Evolutionary conservation across 768 basidiomycete species (phyloP).

Genomic region (Auricularia heimuer): DNA sequence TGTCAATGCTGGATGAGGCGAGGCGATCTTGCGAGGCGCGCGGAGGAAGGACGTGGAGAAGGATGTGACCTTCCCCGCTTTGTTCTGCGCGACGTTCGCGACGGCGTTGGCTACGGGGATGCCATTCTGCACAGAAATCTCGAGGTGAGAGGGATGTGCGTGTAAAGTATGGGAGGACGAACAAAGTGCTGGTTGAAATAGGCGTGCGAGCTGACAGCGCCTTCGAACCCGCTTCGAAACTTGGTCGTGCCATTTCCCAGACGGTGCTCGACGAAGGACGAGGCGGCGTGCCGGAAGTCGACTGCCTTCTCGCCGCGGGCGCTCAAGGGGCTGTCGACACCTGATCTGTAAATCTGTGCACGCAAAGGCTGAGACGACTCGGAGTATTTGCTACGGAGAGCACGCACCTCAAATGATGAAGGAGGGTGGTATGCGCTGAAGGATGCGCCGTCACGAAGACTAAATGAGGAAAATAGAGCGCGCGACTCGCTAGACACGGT

Average conservation of each 20-base stretch:
- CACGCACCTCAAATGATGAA: neutral
- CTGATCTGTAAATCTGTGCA: neutral
- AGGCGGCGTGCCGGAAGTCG: neutral
- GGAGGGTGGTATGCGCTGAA: conserved; percentile 5
- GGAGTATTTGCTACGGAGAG: neutral
- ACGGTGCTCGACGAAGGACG: conserved; percentile 2
- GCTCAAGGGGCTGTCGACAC: neutral
- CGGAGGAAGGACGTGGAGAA: conserved; percentile 4
- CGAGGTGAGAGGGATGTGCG: neutral
- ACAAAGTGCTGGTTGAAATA: conserved; percentile 8
- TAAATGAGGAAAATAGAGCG: neutral
- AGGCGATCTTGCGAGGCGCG: neutral
- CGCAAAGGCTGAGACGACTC: neutral
- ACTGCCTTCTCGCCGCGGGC: neutral
- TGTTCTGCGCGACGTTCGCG: conserved; percentile 6
- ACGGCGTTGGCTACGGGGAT: conserved; percentile 6
- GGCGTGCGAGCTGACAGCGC: conserved; percentile 4
- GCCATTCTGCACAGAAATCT: neutral
- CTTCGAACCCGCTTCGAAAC: conserved; percentile 2
- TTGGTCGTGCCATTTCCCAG: conserved; percentile 2
- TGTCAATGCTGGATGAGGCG: neutral
- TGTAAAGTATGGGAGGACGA: neutral
- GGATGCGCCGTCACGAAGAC: neutral
- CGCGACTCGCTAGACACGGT: neutral
- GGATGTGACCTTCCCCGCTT: conserved; percentile 6